Conservation (phyloP, 208 protist genomes). For the Crithidia thermophila region DNA sequence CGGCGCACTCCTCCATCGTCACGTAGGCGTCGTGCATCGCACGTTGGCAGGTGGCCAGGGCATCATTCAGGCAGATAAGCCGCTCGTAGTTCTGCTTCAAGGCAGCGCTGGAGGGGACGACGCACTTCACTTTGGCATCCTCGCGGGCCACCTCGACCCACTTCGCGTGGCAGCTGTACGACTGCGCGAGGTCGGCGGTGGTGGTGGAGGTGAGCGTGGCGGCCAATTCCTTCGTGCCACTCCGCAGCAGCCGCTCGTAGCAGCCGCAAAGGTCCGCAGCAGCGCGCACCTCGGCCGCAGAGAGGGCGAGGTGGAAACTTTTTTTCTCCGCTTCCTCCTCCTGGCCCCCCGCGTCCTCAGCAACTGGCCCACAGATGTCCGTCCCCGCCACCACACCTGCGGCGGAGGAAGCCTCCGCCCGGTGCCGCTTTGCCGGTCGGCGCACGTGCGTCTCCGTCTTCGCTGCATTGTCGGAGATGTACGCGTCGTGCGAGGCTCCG, state of each 20-base stretch:
- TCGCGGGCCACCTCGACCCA: conserved; percentile 38
- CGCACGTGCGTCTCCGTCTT: conserved; percentile 3
- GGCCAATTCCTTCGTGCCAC: conserved; percentile 25
- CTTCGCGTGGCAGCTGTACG: conserved; percentile 56
- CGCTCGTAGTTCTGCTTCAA: conserved; percentile 52
- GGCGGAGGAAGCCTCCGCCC: too few species aligned
- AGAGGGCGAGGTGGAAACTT: conserved; percentile 12
- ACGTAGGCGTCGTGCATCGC: conserved; percentile 43
- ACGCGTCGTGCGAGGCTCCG: conserved; percentile 5
- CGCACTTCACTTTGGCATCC: conserved; percentile 21
- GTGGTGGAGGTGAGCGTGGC: conserved; percentile 40
- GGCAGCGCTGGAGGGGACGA: conserved; percentile 21
- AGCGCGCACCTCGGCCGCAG: conserved; percentile 10
- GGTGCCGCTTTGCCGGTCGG: not conserved
- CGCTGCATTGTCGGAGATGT: conserved; percentile 4
- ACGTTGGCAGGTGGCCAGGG: conserved; percentile 63
- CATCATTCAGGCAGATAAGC: conserved; percentile 56
- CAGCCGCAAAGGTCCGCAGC: conserved; percentile 18
- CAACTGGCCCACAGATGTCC: too few species aligned
- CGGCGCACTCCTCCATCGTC: conserved; percentile 41
- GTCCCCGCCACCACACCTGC: too few species aligned
- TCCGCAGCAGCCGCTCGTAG: conserved; percentile 37
- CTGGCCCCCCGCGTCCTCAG: too few species aligned
- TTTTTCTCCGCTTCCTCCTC: not conserved
- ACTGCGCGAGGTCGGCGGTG: conserved; percentile 21